These are phyloP conservation scores for Beauveria sp. DNA, from an alignment of 2,329 filamentous ascomycete species.

Conservation along the genomic window DNA sequence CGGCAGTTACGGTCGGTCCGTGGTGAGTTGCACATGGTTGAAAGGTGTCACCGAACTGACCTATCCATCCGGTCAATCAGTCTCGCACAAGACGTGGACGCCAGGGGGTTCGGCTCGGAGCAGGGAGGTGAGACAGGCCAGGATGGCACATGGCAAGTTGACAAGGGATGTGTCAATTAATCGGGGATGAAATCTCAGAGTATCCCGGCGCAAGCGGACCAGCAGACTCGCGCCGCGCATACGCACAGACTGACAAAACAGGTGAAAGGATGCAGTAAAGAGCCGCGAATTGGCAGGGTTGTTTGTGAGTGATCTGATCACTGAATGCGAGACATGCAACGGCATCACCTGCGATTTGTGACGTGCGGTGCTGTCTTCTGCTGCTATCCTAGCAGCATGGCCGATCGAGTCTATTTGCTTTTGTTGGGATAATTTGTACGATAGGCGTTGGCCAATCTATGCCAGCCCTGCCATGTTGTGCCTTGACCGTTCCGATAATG, in stretches of 20 bases:
- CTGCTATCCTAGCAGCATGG: neutral
- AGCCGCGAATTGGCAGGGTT: neutral
- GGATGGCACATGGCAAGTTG: neutral
- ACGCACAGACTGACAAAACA: neutral
- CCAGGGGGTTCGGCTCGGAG: neutral
- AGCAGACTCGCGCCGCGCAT: neutral
- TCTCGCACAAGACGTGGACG: neutral
- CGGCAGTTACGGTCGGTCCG: neutral
- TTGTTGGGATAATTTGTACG: neutral
- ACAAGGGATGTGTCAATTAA: neutral
- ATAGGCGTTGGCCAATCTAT: neutral
- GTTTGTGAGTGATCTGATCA: neutral
- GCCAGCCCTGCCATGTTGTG: neutral
- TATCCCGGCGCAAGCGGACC: neutral
- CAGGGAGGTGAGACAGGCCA: neutral
- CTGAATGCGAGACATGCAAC: neutral
- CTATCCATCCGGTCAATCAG: neutral
- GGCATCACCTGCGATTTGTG: neutral
- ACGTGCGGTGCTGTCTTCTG: neutral
- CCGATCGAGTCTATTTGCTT: neutral
- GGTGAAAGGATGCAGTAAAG: neutral
- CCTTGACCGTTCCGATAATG: neutral
- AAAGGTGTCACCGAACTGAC: neutral
- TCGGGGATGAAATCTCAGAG: constrained; percentile 1
- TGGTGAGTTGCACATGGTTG: neutral